Base-by-base conservation (phyloP, 805 yeast genomes). In the Spathaspora hagerdaliae region DNA sequence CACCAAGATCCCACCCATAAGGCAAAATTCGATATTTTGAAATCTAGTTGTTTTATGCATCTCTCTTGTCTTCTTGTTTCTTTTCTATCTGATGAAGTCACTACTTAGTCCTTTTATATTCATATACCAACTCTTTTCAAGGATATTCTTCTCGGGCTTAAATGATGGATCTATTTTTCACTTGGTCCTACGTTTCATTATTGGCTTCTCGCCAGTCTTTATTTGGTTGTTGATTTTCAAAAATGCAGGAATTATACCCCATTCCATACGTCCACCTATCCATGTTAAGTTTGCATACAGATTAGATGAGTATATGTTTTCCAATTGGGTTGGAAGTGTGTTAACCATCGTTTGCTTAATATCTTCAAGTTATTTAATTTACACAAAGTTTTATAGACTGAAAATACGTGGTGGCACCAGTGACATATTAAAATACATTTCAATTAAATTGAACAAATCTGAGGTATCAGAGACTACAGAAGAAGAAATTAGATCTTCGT, bases 211-310 rank as follows among this genome's bases (percentile, higher is more conserved):
- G 1, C 81, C 81, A 0, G 74, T 82, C 2, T 64, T 77, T 34
- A 52, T 73, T 15, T 82, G 87, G 87, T 61, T 82, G 36, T 45
- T 61, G 35, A 73, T 79, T 19, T 82, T 82, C 64, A 77, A 80
- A 57, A 73, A 81, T 54, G 86, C 87, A 1, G 81, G 80, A 1
- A 35, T 67, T 2, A 79, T 83, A 27, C 88, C 89, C 7, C 71
- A 65, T 27, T 63, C 62, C 5, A 67, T 74, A 51, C 66, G 88
- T 46, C 89, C 88, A 0, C 48, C 50, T 1, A 83, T 83, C 44
- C 75, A 75, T 53, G 83, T 79, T 39, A 67, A 72, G 43, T 54
- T 77, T 27, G 71, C 77, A 8, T 71, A 64, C 43, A 61, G 64
- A 38, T 51, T 61, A 53, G 87, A 69, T 61, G 50, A 53, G 27